phyloP scores from a whole-genome alignment of 169 alveolate species.

The Miamiensis avidus region DNA sequence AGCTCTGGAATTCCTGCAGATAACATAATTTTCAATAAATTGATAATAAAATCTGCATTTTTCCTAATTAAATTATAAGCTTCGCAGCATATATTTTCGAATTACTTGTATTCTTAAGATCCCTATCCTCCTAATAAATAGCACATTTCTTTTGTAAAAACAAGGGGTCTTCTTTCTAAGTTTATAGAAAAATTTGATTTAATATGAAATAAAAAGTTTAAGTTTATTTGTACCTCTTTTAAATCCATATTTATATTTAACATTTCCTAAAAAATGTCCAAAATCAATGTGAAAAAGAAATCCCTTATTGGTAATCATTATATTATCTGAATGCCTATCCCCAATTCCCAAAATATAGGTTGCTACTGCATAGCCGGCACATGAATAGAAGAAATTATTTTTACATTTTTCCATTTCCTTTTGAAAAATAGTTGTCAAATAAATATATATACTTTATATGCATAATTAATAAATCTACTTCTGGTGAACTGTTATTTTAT shows the following conservation, averaged over 20 bases:
- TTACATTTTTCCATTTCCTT: constrained; percentile 10
- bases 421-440: too few species aligned
- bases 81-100: constrained; percentile 60
- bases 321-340: constrained; percentile 85
- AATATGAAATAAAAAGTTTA: too few species aligned
- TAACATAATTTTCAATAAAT: constrained; percentile 73
- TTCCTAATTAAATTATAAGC: constrained; percentile 75
- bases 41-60: constrained; percentile 63
- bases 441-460: too few species aligned
- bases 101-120: constrained; percentile 44
- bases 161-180: constrained; percentile 88
- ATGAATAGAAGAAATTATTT: constrained; percentile 61
- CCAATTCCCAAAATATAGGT: constrained; percentile 79
- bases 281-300: constrained; percentile 88
- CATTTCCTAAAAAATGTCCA: constrained; percentile 88
- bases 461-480: background rate
- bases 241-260: constrained; percentile 78
- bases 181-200: too few species aligned
- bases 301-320: constrained; percentile 80
- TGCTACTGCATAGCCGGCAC: constrained; percentile 83
- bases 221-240: too few species aligned
- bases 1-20: constrained; percentile 80
- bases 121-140: constrained; percentile 61
- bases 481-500: constrained; percentile 4
- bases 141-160: constrained; percentile 74